Conservation (phyloP, 768 basidiomycete species). For the Leccinum ochraceum region DNA sequence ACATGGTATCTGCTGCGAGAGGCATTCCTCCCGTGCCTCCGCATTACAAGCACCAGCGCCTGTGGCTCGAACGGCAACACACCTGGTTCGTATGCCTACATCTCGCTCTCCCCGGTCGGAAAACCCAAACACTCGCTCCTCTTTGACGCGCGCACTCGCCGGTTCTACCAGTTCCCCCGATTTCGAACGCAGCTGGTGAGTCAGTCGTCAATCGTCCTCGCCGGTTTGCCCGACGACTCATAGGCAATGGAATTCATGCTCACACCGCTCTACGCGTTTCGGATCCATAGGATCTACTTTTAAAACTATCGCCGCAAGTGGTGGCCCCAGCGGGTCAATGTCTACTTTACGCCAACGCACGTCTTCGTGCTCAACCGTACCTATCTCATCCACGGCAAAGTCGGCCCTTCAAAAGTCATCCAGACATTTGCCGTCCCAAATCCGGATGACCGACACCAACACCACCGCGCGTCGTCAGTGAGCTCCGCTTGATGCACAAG, state of each 20-base stretch:
- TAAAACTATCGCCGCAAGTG: slow-evolving; percentile 7
- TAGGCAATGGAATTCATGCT: too few species aligned
- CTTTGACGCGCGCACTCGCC: slow-evolving; percentile 14
- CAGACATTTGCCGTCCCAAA: slow-evolving; percentile 21
- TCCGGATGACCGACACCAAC: neutral
- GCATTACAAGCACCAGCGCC: neutral
- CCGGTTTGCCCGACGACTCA: too few species aligned
- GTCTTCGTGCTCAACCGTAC: slow-evolving; percentile 16
- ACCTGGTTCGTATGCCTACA: slow-evolving; percentile 11
- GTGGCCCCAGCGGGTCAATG: slow-evolving; percentile 16
- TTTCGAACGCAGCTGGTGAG: slow-evolving; percentile 12
- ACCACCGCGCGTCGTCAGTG: neutral
- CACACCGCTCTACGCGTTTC: too few species aligned
- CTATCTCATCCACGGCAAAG: slow-evolving; percentile 8
- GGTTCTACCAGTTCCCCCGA: slow-evolving; percentile 22
- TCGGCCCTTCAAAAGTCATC: slow-evolving; percentile 12
- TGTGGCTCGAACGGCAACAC: slow-evolving; percentile 1
- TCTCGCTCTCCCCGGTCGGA: slow-evolving; percentile 12
- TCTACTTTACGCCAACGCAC: slow-evolving; percentile 14
- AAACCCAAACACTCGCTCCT: slow-evolving; percentile 16
- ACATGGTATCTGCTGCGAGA: slow-evolving; percentile 11
- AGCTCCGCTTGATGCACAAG: slow-evolving; percentile 25
- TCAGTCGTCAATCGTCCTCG: neutral
- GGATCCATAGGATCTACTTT: slow-evolving; percentile 13
- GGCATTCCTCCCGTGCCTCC: slow-evolving; percentile 12